These are phyloP conservation scores for Penicillium olsonii DNA, from an alignment of 2,329 filamentous ascomycete genomes.

Conservation along the genomic window DNA sequence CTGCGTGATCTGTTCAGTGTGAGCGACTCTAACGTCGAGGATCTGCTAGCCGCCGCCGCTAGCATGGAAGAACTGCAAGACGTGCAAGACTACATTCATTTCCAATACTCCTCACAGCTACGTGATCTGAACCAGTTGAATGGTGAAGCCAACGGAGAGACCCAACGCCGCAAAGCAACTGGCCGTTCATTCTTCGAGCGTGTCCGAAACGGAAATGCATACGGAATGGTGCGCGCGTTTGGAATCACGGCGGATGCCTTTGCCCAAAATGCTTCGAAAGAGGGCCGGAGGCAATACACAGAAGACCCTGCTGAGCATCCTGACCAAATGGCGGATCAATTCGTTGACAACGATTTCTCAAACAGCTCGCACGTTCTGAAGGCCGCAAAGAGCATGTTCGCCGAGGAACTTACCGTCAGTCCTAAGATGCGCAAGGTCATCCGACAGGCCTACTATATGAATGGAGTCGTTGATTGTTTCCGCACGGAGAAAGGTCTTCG, in stretches of 20 bases:
- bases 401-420: conserved; percentile 84
- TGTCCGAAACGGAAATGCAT: conserved; percentile 76
- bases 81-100: conserved; percentile 93
- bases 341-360: conserved; percentile 71
- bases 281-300: conserved; percentile 76
- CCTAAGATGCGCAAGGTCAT: conserved; percentile 88
- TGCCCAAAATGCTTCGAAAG: conserved; percentile 78
- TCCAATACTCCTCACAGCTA: conserved; percentile 82
- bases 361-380: conserved; percentile 75
- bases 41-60: conserved; percentile 75
- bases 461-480: conserved; percentile 80
- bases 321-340: conserved; percentile 80
- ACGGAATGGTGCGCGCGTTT: conserved; percentile 81
- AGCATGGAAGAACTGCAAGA: conserved; percentile 97
- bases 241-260: conserved; percentile 88
- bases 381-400: conserved; percentile 82
- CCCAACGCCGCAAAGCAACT: conserved; percentile 78
- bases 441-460: conserved; percentile 78
- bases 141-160: conserved; percentile 61
- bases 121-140: conserved; percentile 73
- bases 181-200: conserved; percentile 80
- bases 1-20: conserved; percentile 68
- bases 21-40: conserved; percentile 73
- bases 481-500: conserved; percentile 92
- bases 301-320: conserved; percentile 81